phyloP scores from a whole-genome alignment of 1,284 basidiomycete genomes.

The Mycena citricolor region DNA sequence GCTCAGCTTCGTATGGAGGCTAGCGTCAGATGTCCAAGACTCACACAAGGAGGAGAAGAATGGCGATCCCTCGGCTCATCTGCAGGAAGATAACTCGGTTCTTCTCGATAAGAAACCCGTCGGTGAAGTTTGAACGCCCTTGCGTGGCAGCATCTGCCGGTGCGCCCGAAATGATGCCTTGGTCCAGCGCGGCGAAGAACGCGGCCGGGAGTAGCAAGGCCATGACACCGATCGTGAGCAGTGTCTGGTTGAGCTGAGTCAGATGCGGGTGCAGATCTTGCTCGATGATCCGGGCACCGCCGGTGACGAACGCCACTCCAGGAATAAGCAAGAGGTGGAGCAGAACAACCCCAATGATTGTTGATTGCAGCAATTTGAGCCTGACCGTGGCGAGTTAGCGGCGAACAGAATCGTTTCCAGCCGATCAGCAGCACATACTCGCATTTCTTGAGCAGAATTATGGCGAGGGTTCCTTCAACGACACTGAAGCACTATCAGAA shows the following conservation, averaged over 20 bases:
- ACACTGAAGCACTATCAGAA: constrained; percentile 32
- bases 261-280: constrained; percentile 50
- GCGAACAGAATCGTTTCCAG: not conserved
- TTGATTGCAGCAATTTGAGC: constrained; percentile 46
- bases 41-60: constrained; percentile 60
- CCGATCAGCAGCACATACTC: no score
- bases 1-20: not conserved
- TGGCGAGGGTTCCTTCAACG: constrained; percentile 66
- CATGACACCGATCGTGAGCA: constrained; percentile 66
- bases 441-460: constrained; percentile 63
- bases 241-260: constrained; percentile 61
- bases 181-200: constrained; percentile 62
- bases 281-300: constrained; percentile 43
- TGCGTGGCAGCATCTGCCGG: constrained; percentile 26
- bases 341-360: constrained; percentile 50
- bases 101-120: no score
- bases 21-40: constrained; percentile 24
- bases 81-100: constrained; percentile 48
- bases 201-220: constrained; percentile 61
- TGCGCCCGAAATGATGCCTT: constrained; percentile 30
- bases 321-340: constrained; percentile 53
- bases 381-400: constrained; percentile 19
- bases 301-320: constrained; percentile 46
- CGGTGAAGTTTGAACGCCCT: constrained; percentile 42
- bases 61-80: constrained; percentile 61